Evolutionary conservation across 2,329 filamentous ascomycete species (phyloP), one percentile per base, ranked within the genome.

Genomic region (Calcarisporium arbuscula): DNA sequence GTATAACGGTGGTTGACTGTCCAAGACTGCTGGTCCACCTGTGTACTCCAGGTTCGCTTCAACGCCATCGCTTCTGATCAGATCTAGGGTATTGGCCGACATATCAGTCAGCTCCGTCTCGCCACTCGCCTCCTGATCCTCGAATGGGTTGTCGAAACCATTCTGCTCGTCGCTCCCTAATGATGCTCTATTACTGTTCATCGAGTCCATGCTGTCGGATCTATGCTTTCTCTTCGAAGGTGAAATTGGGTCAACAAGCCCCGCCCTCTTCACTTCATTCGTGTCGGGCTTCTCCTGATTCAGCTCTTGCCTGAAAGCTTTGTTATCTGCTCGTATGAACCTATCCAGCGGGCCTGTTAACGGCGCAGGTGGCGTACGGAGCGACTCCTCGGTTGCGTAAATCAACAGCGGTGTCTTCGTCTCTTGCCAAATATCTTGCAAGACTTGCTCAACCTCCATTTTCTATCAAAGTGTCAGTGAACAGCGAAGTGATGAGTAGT

Each of bases 321-420:
- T 64, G 42, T 76, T 77, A 32, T 77, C 72, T 23, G 60, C 60
- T 25, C 60, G 62, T 5, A 69, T 58, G 46, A 77, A 77, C 20
- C 61, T 59, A 51, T 70, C 54, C 8, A 60, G 42, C 3, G 49
- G 41, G 11, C 57, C 46, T 27, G 70, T 57, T 12, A 75, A 50
- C 9, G 61, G 53, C 4, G 51, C 44, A 9, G 38, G 50, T 4
- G 56, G 48, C 15, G 47, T 42, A 10, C 56, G 43, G 38, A 74
- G 49, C 17, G 71, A 69, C 18, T 57, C 52, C 40, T 75, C 68
- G 5, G 69, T 70, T 16, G 73, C 72, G 45, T 77, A 77, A 5
- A 77, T 54, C 4, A 77, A 47, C 14, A 74, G 46, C 0, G 67
- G 64, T 14, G 56, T 61, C 35, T 66, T 70, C 8, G 64, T 65